These are phyloP conservation scores for Phytopythium delawarense DNA, from an alignment of 352 stramenopile species.

Conservation along the genomic window DNA sequence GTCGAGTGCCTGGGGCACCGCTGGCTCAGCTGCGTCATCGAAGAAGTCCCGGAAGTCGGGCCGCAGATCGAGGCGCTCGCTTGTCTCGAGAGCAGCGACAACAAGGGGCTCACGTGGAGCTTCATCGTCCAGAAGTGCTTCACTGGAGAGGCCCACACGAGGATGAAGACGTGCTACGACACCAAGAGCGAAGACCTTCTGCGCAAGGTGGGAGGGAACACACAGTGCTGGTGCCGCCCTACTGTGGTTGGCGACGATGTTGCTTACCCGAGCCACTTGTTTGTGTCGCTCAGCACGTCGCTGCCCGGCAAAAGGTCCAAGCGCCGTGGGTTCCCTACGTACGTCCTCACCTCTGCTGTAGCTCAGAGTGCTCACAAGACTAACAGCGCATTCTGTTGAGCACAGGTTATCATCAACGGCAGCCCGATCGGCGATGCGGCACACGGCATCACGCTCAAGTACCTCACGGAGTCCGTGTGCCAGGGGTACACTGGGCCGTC, in stretches of 20 bases:
- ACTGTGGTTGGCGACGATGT: background rate
- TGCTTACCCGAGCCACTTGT: background rate
- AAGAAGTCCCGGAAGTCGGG: constrained; percentile 57
- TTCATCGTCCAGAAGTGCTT: constrained; percentile 65
- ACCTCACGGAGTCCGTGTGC: constrained; percentile 64
- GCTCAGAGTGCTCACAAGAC: background rate
- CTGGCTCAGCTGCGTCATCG: constrained; percentile 73
- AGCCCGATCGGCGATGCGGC: constrained; percentile 46
- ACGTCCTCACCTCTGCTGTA: constrained; percentile 8
- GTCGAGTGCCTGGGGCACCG: constrained; percentile 76
- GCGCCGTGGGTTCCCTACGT: constrained; percentile 71
- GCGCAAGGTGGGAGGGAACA: constrained; percentile 24
- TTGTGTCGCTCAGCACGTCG: constrained; percentile 38
- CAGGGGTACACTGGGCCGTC: constrained; percentile 54
- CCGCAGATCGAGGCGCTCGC: constrained; percentile 60
- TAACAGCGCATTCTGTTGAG: background rate
- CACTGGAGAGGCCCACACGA: constrained; percentile 29
- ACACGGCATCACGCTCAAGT: constrained; percentile 62
- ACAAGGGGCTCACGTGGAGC: constrained; percentile 69
- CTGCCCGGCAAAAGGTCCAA: constrained; percentile 38
- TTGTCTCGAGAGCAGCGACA: constrained; percentile 77
- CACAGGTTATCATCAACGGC: constrained; percentile 58
- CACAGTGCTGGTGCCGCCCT: background rate
- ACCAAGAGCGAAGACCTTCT: constrained; percentile 53
- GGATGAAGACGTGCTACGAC: constrained; percentile 65